Base-by-base conservation (phyloP, 108 stramenopile genomes). In the Nannochloropsis salina region DNA sequence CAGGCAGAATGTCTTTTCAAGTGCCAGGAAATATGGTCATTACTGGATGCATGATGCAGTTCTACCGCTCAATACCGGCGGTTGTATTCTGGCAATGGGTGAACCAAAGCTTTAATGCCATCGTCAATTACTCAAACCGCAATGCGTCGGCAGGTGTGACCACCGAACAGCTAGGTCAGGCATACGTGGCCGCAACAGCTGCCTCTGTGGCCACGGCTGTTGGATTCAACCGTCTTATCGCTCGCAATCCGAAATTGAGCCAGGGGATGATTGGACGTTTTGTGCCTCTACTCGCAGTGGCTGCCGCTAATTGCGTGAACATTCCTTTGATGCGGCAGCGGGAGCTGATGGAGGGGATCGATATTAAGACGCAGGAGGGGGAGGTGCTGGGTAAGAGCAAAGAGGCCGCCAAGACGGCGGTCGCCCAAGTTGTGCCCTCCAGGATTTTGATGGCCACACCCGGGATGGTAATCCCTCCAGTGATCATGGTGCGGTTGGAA, bases 51-150 rank as follows among this genome's bases (percentile, higher is more conserved):
- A 87, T 87, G 87, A 45, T 87, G 84, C 83, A 83, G 20, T 87
- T 87, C 31, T 87, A 87, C 80, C 81, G 81, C 11, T 83, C 85
- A 44, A 84, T 85, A 44, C 85, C 88, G 20, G 88, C 88, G 40
- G 84, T 84, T 40, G 85, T 95, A 12, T 94, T 94, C 88, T 94
- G 95, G 94, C 94, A 94, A 80, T 95, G 93, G 92, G 82, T 92
- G 21, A 96, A 96, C 86, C 96, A 96, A 89, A 92, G 89, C 61
- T 95, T 94, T 82, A 96, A 96, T 90, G 96, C 96, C 43, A 81
- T 94, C 45, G 94, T 96, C 47, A 96, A 94, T 89, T 94, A 94
- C 87, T 93, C 91, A 43, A 92, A 93, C 88, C 92, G 96, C 44
- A 98, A 98, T 87, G 96, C 96, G 9, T 92, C 94, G 22, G 86